Evolutionary conservation across 2,329 filamentous ascomycete genomes (phyloP), one percentile per base, ranked within the genome.

Genomic region (Parastagonospora avenae): DNA sequence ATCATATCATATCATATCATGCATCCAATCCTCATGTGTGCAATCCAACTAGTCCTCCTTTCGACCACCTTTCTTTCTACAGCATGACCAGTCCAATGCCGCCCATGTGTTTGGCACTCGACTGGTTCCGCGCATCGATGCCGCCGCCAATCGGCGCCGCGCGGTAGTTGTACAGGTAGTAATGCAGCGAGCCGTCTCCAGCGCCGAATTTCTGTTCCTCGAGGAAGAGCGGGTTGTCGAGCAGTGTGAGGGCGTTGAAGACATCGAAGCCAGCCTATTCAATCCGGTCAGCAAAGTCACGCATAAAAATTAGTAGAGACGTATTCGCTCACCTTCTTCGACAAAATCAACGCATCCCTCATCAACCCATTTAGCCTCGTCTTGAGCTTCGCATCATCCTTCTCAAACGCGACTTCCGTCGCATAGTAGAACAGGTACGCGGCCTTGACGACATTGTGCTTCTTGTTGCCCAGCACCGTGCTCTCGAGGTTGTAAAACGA

Each of bases 341-440:
- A 92, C 45, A 96, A 79, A 63, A 97, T 90, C 47, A 99, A 80
- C 0, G 90, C 90, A 72, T 99, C 94, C 63, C 88, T 85, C 52
- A 96, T 83, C 57, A 99, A 80, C 38, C 81, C 77, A 72, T 95
- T 92, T 56, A 99, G 82, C 24, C 93, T 86, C n/a, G 81, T 78
- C 77, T 92, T 92, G 61, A 95, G 81, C 28, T 85, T 84, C 12
- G 75, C 76, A 54, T 81, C 78, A 4, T 84, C 79, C 37, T 59
- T 57, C 2, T 76, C 70, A 58, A 97, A 89, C 9, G 87, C 93
- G 4, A 84, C 79, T 66, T 96, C 91, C 6, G 89, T 89, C 50
- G 90, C 94, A 72, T 99, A 99, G 81, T 99, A 99, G 79, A 93
- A 99, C 48, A 97, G 84, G 76, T 99, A 99, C 28, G 94, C 94